These are phyloP conservation scores for Chrysopogon serrulatus DNA, from an alignment of 176 grass and related monocot species.

Conservation along the genomic window DNA sequence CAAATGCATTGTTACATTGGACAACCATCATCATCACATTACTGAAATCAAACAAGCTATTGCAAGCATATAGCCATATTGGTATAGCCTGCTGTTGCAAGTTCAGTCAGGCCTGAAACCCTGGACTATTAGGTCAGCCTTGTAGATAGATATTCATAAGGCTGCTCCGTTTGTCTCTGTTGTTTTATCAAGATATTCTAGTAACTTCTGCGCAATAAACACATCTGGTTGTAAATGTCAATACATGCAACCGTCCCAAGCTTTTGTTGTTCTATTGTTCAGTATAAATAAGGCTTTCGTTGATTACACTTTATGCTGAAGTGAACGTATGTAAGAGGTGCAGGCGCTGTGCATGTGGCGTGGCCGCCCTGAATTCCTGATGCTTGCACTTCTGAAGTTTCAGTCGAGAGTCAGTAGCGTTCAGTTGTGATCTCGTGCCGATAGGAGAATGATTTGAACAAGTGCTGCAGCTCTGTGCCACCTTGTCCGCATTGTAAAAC, in stretches of 20 bases:
- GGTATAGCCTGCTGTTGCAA: not conserved
- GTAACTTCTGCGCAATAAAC: not conserved
- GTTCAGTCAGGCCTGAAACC: not conserved
- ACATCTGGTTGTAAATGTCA: not conserved
- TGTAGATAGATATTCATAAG: slow-evolving; percentile 33
- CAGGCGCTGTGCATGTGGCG: no score
- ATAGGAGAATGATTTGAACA: no score
- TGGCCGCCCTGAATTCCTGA: not conserved
- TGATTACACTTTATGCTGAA: no score
- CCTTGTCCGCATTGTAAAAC: no score
- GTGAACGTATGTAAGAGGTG: no score
- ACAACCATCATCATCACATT: not conserved
- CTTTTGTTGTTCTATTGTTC: not conserved
- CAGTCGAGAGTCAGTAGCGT: no score
- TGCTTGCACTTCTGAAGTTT: not conserved
- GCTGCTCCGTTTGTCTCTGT: not conserved
- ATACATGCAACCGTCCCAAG: not conserved
- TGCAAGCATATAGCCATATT: not conserved
- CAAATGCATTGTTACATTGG: not conserved
- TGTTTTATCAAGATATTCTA: slow-evolving; percentile 2
- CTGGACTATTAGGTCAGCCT: slow-evolving; percentile 13
- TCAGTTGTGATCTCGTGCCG: no score
- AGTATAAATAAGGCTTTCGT: not conserved
- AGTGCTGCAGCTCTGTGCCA: no score
- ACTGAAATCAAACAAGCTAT: not conserved